Percentiles rank a stretch among this genome's conserved stretches.
Conservation (phyloP, 1,284 basidiomycete genomes). For the Cryptococcus maquisensis region DNA sequence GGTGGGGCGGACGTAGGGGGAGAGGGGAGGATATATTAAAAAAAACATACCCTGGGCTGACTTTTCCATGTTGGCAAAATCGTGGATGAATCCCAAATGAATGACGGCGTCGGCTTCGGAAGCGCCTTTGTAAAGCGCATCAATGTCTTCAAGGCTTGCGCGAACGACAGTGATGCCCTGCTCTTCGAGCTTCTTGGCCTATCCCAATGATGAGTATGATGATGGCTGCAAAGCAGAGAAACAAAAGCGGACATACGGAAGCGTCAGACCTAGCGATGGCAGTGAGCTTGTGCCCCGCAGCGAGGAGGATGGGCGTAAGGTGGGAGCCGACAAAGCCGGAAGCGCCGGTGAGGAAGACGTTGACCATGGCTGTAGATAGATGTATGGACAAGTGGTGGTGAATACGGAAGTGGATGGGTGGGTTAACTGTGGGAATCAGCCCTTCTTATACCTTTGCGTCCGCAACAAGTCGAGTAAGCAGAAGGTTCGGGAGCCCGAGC, state of each 20-base stretch:
- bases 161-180: slow-evolving; percentile 19
- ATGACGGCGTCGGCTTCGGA: slow-evolving; percentile 29
- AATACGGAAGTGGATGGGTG: no score
- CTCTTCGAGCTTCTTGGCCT: slow-evolving; percentile 13
- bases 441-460: no score
- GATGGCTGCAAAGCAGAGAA: background rate
- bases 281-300: slow-evolving; percentile 25
- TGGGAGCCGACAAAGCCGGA: slow-evolving; percentile 29
- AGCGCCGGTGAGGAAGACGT: slow-evolving; percentile 19
- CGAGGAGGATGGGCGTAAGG: slow-evolving; percentile 21
- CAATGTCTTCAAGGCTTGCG: slow-evolving; percentile 24
- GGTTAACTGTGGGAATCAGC: no score
- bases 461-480: no score
- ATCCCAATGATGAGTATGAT: background rate
- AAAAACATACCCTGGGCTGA: slow-evolving; percentile 9
- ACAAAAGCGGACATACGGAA: slow-evolving; percentile 9
- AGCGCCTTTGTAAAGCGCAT: slow-evolving; percentile 19
- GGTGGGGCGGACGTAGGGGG: no score
- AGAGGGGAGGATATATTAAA: no score
- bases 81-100: slow-evolving; percentile 34
- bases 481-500: no score
- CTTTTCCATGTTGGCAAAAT: slow-evolving; percentile 8
- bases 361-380: no score
- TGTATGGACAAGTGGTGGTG: no score
- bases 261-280: slow-evolving; percentile 28